These are phyloP conservation scores for Porcisia hertigi DNA, from an alignment of 208 protist species.

Conservation along the genomic window DNA sequence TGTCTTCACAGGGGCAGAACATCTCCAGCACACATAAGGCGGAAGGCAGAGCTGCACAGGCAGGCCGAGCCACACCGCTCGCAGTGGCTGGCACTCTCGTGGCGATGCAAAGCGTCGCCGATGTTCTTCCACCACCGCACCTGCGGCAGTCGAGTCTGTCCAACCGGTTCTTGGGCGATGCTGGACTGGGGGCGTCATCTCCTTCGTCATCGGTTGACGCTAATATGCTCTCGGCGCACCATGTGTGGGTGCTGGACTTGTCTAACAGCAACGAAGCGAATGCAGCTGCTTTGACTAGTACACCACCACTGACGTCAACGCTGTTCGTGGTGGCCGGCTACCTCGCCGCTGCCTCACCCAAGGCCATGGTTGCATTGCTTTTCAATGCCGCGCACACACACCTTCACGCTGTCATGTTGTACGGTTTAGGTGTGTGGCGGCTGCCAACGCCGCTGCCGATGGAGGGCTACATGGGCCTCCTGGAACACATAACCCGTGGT, in stretches of 20 bases:
- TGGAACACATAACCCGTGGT: constrained; percentile 43
- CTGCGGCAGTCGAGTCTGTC: neutral
- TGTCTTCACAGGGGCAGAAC: neutral
- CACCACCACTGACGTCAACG: constrained; percentile 26
- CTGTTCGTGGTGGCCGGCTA: constrained; percentile 70
- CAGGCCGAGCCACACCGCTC: constrained; percentile 34
- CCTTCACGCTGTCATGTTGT: constrained; percentile 61
- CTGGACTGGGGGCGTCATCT: neutral
- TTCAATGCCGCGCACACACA: constrained; percentile 56
- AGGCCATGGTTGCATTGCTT: constrained; percentile 46
- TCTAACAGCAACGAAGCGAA: neutral
- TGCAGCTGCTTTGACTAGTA: neutral
- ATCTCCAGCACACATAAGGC: neutral
- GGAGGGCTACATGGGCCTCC: constrained; percentile 28
- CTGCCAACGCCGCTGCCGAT: constrained; percentile 45
- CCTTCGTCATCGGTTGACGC: constrained; percentile 4
- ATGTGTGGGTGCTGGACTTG: constrained; percentile 68
- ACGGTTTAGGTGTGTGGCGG: constrained; percentile 59
- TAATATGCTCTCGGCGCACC: constrained; percentile 44
- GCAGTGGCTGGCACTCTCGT: constrained; percentile 66
- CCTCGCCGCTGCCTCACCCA: constrained; percentile 46
- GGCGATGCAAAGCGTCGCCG: constrained; percentile 8
- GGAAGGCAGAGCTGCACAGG: constrained; percentile 6
- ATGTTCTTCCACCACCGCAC: constrained; percentile 23
- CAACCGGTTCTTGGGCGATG: neutral